These are phyloP conservation scores for Metarhizium album DNA, from an alignment of 2,329 filamentous ascomycete species.

Conservation along the genomic window DNA sequence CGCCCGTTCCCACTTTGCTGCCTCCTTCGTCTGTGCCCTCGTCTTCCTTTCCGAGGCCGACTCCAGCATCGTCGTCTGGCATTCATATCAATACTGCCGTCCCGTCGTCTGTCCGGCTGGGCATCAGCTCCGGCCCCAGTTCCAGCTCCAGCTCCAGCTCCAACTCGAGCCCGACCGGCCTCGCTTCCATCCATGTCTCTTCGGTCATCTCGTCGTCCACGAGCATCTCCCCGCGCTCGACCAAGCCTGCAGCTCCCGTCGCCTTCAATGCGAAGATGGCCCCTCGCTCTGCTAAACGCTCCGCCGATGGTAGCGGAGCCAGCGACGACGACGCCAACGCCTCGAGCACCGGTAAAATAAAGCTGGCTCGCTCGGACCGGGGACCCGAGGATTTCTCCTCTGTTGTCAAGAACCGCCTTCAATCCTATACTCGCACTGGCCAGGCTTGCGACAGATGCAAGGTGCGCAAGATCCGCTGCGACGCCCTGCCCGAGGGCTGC, in stretches of 20 bases:
- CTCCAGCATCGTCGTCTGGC: not conserved
- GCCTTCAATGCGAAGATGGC: conserved; percentile 8
- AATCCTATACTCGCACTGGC: conserved; percentile 54
- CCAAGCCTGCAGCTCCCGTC: conserved; percentile 1
- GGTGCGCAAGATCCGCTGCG: conserved; percentile 82
- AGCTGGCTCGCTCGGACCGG: conserved; percentile 38
- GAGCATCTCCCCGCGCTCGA: conserved; percentile 6
- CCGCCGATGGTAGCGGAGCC: conserved; percentile 22
- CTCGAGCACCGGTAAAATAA: conserved; percentile 26
- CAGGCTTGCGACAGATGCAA: conserved; percentile 88
- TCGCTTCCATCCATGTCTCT: conserved; percentile 2
- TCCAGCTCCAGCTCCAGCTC: conserved; percentile 1
- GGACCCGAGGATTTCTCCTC: conserved; percentile 41
- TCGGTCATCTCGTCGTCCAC: conserved; percentile 8
- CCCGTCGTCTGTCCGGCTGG: not conserved
- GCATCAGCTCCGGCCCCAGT: not conserved
- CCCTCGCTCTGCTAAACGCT: conserved; percentile 22
- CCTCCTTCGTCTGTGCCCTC: not conserved
- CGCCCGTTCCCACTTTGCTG: not conserved
- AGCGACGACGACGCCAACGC: conserved; percentile 19
- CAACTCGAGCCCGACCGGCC: conserved; percentile 8
- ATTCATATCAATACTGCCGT: not conserved
- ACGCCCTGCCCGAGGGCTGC: conserved; percentile 69
- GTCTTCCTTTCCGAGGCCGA: not conserved
- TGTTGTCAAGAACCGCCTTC: conserved; percentile 44